Percentiles rank a stretch among this genome's conserved stretches.
Evolutionary conservation across 495 filamentous ascomycete genomes (phyloP).

Genomic region (Glutinoglossum americanum): DNA sequence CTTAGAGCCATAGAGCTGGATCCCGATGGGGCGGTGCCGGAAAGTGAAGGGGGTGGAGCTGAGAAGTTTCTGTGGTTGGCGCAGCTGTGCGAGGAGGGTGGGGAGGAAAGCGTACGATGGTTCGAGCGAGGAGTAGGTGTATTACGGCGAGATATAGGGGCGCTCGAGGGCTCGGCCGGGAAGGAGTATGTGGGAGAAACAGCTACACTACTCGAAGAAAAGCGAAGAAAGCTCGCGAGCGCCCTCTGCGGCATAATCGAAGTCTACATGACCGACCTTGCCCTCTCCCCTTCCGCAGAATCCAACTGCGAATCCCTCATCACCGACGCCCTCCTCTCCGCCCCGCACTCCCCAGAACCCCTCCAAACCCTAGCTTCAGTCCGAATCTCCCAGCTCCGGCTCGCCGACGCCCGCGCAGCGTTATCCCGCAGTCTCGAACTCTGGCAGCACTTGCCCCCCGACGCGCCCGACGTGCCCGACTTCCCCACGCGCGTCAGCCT

Average conservation of each 20-base stretch:
- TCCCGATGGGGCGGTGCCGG: slow-evolving; percentile 37
- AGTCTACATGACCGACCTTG: slow-evolving; percentile 96
- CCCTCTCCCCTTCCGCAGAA: slow-evolving; percentile 80
- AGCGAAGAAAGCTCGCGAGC: slow-evolving; percentile 31
- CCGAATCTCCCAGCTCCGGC: slow-evolving; percentile 62
- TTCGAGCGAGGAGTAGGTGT: slow-evolving; percentile 61
- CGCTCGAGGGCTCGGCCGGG: slow-evolving; percentile 27
- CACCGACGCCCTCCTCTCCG: slow-evolving; percentile 62
- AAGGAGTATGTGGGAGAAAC: too few relatives aligned
- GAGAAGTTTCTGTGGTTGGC: slow-evolving; percentile 95
- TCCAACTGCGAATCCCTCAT: slow-evolving; percentile 61
- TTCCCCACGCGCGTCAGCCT: slow-evolving; percentile 71
- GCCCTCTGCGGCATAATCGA: slow-evolving; percentile 80
- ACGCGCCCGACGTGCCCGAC: slow-evolving; percentile 41
- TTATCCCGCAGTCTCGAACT: slow-evolving; percentile 50
- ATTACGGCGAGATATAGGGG: slow-evolving; percentile 42
- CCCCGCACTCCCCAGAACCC: slow-evolving; percentile 54
- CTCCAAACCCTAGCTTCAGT: slow-evolving; percentile 87
- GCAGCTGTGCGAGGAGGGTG: slow-evolving; percentile 76
- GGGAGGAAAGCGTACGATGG: slow-evolving; percentile 64
- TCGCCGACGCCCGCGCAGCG: slow-evolving; percentile 58
- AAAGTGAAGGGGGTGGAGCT: slow-evolving; percentile 51
- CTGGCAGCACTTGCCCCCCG: slow-evolving; percentile 57
- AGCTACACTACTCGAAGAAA: not conserved
- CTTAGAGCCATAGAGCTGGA: slow-evolving; percentile 47